A percentile compares a stretch with the other conserved stretches of the same genome.
Evolutionary conservation across 805 yeast species (phyloP).

Genomic region (Pichia insulana): DNA sequence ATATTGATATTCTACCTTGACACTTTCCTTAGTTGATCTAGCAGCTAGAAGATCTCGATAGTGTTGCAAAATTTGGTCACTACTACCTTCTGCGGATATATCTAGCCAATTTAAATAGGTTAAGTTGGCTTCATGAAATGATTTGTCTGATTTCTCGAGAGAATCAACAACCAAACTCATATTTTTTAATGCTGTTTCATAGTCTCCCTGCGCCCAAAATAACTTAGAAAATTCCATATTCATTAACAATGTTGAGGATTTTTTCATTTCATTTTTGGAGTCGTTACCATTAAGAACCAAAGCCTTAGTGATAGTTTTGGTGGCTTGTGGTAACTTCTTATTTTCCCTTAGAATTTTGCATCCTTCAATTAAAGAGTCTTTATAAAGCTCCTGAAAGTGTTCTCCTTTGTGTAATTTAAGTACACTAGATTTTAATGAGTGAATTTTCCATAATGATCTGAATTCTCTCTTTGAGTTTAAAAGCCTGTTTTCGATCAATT

Average conservation of each 20-base stretch:
- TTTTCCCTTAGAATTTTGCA: conserved; percentile 61
- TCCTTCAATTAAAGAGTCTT: conserved; percentile 47
- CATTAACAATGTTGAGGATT: conserved; percentile 25
- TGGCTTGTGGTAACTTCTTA: conserved; percentile 63
- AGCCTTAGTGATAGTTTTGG: conserved; percentile 57
- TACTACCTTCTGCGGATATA: conserved; percentile 71
- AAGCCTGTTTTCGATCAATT: conserved; percentile 17
- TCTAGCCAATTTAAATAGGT: conserved; percentile 87
- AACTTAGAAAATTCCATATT: conserved; percentile 73
- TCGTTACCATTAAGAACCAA: conserved; percentile 31
- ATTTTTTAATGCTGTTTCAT: conserved; percentile 68
- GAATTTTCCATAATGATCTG: conserved; percentile 37
- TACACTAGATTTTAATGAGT: conserved; percentile 35
- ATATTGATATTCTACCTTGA: conserved; percentile 65
- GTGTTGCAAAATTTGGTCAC: conserved; percentile 61
- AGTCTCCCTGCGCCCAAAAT: conserved; percentile 85
- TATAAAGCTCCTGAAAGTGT: conserved; percentile 27
- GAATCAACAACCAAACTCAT: conserved; percentile 35
- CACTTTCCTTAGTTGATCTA: conserved; percentile 36
- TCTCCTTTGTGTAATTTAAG: conserved; percentile 21
- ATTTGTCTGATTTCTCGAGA: conserved; percentile 15
- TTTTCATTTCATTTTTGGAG: conserved; percentile 4
- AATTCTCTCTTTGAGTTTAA: conserved; percentile 29
- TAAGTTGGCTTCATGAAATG: conserved; percentile 42
- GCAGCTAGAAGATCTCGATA: conserved; percentile 47